Base-by-base conservation (phyloP, 129 eudicot species). In the Gnaphalium uliginosum region DNA sequence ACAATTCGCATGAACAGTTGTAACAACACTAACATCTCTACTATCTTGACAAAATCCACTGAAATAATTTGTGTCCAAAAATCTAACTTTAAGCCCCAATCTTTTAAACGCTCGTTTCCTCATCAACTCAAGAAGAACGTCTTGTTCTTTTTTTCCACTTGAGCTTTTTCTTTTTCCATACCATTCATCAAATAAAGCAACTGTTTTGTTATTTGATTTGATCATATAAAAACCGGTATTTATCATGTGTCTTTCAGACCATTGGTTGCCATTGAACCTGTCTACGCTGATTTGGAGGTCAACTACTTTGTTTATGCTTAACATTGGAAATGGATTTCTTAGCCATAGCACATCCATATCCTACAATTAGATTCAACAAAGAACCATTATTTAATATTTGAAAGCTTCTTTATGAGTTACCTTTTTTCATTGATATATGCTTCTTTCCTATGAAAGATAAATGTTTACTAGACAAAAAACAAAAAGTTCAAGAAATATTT, bases 321-420 rank as follows among this genome's bases (percentile, higher is more conserved):
- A 76, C 62, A 33, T 69, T 76, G 86, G 66, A 46, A 90, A 82
- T 18, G 96, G 96, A 54, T 87, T 84, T 65, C 96, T 82, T 62
- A 90, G 74, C 96, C 96, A 90, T 63, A 90, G 9, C 21, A 88
- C 84, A 86, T 90, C 93, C 0, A 91, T 76, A 59, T 90, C 96
- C 93, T 90, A 85, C 25, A 32, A 19, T 6, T 54, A 59, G 22
- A 26, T 66, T 66, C 29, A 66, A 67, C 39, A 41, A 7, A 18
- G 74, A 29, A 19, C 68, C 37, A 9, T 10, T 8, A 39, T 0
- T 39, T 9, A 2, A 8, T 39, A 39, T 9, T 8, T 39, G 9
- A 8, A 39, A 39, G 9, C 0, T 39, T 10, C 46, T 2, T 9
- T 8, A 39, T 10, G 14, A 10, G 9, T 7, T 39, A 8, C 14